phyloP scores from a whole-genome alignment of 2,329 filamentous ascomycete genomes.

The Aspergillus piperis region DNA sequence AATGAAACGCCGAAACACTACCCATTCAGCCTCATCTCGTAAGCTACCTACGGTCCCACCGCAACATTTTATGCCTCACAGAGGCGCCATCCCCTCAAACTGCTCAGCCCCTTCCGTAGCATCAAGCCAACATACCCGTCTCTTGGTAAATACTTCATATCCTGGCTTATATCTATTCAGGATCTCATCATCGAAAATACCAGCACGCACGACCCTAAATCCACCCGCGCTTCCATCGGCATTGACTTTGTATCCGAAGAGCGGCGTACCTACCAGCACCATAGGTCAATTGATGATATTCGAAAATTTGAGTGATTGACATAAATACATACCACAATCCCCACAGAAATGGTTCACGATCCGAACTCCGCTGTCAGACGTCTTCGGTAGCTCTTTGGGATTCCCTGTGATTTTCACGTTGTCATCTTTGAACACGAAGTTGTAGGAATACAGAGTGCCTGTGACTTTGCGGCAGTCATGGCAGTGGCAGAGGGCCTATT shows the following conservation, averaged over 20 bases:
- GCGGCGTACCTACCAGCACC: constrained; percentile 30
- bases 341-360: constrained; percentile 41
- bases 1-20: no score
- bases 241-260: constrained; percentile 29
- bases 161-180: constrained; percentile 33
- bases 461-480: constrained; percentile 44
- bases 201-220: constrained; percentile 36
- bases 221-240: constrained; percentile 23
- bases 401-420: constrained; percentile 35
- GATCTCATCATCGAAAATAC: constrained; percentile 37
- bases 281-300: neutral
- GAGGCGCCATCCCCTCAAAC: constrained; percentile 27
- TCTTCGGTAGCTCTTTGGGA: constrained; percentile 39
- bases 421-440: constrained; percentile 30
- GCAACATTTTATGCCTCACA: neutral
- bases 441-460: constrained; percentile 33
- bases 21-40: no score
- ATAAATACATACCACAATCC: constrained; percentile 36
- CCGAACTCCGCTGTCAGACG: constrained; percentile 38
- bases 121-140: constrained; percentile 28
- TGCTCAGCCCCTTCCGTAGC: constrained; percentile 30
- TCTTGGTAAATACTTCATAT: constrained; percentile 33
- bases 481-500: constrained; percentile 41
- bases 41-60: no score
- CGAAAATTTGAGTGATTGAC: neutral